These are phyloP conservation scores for Ilyonectria destructans DNA, from an alignment of 2,329 filamentous ascomycete species.

Conservation along the genomic window DNA sequence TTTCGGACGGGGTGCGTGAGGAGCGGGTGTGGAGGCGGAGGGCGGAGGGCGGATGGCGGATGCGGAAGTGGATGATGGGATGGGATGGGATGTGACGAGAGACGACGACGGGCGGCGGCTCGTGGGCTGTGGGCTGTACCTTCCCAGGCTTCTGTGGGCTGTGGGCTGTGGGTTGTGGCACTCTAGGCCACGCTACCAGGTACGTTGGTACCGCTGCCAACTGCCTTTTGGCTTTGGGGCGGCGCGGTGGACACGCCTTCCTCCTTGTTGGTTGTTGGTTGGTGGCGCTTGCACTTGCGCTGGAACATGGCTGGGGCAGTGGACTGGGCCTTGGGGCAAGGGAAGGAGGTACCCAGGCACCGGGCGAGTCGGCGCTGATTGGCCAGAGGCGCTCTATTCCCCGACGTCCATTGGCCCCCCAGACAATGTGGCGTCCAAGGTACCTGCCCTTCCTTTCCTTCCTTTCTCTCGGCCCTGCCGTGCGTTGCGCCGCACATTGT, in stretches of 20 bases:
- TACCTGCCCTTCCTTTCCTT: not conserved
- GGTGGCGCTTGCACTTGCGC: not conserved
- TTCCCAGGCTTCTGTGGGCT: constrained; percentile 4
- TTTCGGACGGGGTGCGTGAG: constrained; percentile 20
- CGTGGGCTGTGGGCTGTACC: constrained; percentile 6
- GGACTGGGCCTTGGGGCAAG: not conserved
- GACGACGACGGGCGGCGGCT: constrained; percentile 10
- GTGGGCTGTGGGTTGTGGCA: constrained; percentile 6
- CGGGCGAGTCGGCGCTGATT: not conserved
- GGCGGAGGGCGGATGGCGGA: constrained; percentile 29
- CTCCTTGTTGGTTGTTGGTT: not conserved
- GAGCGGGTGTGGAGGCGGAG: constrained; percentile 30
- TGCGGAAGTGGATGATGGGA: constrained; percentile 26
- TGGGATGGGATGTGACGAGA: constrained; percentile 21
- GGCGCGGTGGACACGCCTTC: not conserved
- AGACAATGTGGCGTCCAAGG: not conserved
- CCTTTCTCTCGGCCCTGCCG: not conserved
- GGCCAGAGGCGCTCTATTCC: not conserved
- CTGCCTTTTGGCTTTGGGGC: not conserved
- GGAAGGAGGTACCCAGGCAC: not conserved
- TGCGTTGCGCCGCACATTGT: not conserved
- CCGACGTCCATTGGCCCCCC: not conserved
- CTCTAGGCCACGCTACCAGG: not conserved
- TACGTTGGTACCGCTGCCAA: no score
- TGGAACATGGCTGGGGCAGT: constrained; percentile 7